Evolutionary conservation across 768 basidiomycete genomes (phyloP), one percentile per base, ranked within the genome.

Genomic region (Lactarius hatsudake): DNA sequence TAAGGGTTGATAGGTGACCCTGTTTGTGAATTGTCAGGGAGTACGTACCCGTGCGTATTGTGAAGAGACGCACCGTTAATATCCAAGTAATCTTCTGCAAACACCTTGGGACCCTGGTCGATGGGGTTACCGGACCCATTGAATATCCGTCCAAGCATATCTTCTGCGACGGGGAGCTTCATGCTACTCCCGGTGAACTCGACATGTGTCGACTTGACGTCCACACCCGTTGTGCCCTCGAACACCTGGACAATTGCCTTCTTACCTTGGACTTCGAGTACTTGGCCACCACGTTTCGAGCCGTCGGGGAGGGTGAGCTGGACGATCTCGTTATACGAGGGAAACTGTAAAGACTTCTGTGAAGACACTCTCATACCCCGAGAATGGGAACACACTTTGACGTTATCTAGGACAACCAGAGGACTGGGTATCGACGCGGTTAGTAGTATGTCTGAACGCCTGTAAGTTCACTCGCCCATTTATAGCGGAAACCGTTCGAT

Each of bases 191-290:
- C 97, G 17, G 96, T 96, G 78, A 99, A 98, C 75, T 97, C 94
- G 76, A 98, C 95, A 75, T 96, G 94, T 3, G 97, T 99, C 17
- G 92, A 86, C 76, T 96, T 96, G 73, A 98, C 97, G 77, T 99
- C 97, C 54, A 98, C 91, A 42, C 97, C 97, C 12, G 95, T 86
- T 2, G 97, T 99, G 61, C 97, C 97, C 78, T 99, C 97, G 73
- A 99, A 99, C 68, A 99, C 96, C 77, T 99, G 97, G 23, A 99
- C 96, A 74, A 99, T 94, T 51, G 97, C 97, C 76, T 98, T 98
- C 84, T 96, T 97, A 63, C 97, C 97, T 75, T 93, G 90, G 48
- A 99, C 95, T 78, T 99, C 97, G 59, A 99, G 87, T 13, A 98
- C 96, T 78, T 98, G 97, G 34, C 97, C 97, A 20, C 95, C 95